Conservation (phyloP, 2,329 filamentous ascomycete species). For the Geoglossum cookeanum region DNA sequence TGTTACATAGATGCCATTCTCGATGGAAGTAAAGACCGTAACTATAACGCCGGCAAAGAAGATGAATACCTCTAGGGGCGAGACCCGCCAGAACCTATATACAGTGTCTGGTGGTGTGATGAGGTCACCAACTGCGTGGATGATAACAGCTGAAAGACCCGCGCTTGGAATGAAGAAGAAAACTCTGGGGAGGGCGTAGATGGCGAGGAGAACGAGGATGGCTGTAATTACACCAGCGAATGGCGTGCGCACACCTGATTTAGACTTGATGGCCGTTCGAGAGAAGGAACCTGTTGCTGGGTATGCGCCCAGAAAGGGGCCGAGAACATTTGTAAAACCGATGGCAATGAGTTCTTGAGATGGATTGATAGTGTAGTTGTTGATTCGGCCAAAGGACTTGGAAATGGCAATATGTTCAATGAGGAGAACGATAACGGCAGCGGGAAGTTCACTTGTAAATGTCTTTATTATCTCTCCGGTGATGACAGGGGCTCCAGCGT, state of each 20-base stretch:
- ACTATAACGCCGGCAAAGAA: constrained; percentile 88
- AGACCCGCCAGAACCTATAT: constrained; percentile 90
- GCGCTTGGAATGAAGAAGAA: constrained; percentile 89
- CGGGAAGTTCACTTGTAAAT: constrained; percentile 57
- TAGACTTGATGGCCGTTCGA: constrained; percentile 90
- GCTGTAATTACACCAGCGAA: constrained; percentile 82
- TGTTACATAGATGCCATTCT: constrained; percentile 81
- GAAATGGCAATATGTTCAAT: constrained; percentile 96
- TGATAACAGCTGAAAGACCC: constrained; percentile 71
- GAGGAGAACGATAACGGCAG: constrained; percentile 78
- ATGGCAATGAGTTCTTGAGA: constrained; percentile 94
- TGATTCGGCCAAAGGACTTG: constrained; percentile 88
- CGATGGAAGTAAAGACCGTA: constrained; percentile 73
- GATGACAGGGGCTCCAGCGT: constrained; percentile 54
- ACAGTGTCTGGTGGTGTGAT: constrained; percentile 81
- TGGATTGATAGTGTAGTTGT: constrained; percentile 90
- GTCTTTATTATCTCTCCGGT: constrained; percentile 44
- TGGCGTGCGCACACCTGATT: constrained; percentile 83
- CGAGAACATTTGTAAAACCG: constrained; percentile 73
- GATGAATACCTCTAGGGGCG: constrained; percentile 73
- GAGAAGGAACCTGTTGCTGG: constrained; percentile 92
- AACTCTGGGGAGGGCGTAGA: constrained; percentile 70
- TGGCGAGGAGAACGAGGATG: constrained; percentile 65
- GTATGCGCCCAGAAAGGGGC: constrained; percentile 81
- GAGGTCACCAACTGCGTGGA: constrained; percentile 84